Evolutionary conservation across 306 rosid genomes (phyloP).

Genomic region (Fagus crenata): DNA sequence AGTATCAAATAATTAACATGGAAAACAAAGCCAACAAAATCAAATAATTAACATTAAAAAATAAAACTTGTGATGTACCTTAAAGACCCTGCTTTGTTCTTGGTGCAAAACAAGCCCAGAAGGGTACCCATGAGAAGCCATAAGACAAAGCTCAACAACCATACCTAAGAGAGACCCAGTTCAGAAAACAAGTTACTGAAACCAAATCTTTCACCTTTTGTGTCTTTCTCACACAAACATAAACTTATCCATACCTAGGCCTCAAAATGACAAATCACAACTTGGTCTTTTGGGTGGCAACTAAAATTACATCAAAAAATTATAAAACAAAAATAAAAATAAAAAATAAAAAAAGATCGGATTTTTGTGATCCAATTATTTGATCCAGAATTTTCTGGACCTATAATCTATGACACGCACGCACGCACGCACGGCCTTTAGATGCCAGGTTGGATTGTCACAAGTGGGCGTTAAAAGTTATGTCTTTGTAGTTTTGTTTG

Average conservation of each 20-base stretch:
- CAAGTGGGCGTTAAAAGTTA: constrained; percentile 12
- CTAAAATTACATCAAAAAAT: background rate
- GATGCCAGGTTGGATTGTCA: constrained; percentile 44
- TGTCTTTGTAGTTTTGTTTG: too few relatives aligned
- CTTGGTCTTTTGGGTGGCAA: constrained; percentile 36
- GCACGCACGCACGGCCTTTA: constrained; percentile 17
- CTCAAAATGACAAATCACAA: constrained; percentile 24
- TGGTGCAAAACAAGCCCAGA: constrained; percentile 54
- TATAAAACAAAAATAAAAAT: background rate
- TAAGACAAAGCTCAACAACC: constrained; percentile 51
- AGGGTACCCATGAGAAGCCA: constrained; percentile 74
- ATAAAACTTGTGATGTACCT: constrained; percentile 42
- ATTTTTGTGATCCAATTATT: constrained; percentile 30
- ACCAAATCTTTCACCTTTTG: constrained; percentile 30
- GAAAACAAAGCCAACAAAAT: constrained; percentile 7
- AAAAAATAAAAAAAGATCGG: background rate
- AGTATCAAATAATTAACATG: background rate
- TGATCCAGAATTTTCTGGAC: constrained; percentile 35
- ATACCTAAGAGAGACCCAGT: constrained; percentile 40
- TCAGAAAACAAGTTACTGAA: constrained; percentile 27
- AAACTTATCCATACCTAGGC: constrained; percentile 41
- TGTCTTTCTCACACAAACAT: constrained; percentile 35
- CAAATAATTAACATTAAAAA: background rate
- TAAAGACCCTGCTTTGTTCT: constrained; percentile 39
- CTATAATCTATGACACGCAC: constrained; percentile 25